Evolutionary conservation across 225 moss, liverwort and hornwort species (phyloP), one percentile per base, ranked within the genome.

Genomic region (Bryoerythrophyllum caledonicum): DNA sequence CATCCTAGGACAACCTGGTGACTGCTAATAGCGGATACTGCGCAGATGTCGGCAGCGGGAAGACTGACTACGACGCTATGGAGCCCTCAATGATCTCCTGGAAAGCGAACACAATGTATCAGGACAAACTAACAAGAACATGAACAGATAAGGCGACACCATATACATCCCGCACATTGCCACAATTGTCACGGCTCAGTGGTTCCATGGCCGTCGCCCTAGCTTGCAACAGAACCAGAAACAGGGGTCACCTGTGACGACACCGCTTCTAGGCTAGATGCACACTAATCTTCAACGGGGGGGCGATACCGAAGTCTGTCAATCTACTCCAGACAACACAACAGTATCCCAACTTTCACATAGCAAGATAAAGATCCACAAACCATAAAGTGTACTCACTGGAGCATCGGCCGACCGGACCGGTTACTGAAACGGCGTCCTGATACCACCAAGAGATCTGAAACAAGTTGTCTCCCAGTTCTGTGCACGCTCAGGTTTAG

Each of bases 11-110:
- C 21, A 8, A 10, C 67, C 7, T 10, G n/a, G 51, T 57, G 28
- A 43, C 9, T 24, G n/a, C 10, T 26, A 26, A 26, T 13, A 15
- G 14, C 62, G 10, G 16, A 21, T 25, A 20, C 10, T 27, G 21
- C 9, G 30, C 15, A 30, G 43, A 49, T 10, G 15, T 4, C 26
- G 9, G 19, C 14, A 25, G 70, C 25, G 19, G 19, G 11, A 40
- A 24, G 56, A 8, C 41, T 27, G 43, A n/a, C n/a, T n/a, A n/a
- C n/a, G n/a, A n/a, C n/a, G 59, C 59, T 44, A 6, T 23, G 48
- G 16, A 32, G 48, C 48, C 60, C 32, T 60, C 72, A 60, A 61
- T 61, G 62, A 51, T 34, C 35, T 49, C 62, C 73, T 73, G 35
- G 5, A 23, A 62, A 62, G 14, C n/a, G 44, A n/a, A 60, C 48